phyloP scores from a whole-genome alignment of 2,329 filamentous ascomycete genomes.

The Corniculantispora saksenae region DNA sequence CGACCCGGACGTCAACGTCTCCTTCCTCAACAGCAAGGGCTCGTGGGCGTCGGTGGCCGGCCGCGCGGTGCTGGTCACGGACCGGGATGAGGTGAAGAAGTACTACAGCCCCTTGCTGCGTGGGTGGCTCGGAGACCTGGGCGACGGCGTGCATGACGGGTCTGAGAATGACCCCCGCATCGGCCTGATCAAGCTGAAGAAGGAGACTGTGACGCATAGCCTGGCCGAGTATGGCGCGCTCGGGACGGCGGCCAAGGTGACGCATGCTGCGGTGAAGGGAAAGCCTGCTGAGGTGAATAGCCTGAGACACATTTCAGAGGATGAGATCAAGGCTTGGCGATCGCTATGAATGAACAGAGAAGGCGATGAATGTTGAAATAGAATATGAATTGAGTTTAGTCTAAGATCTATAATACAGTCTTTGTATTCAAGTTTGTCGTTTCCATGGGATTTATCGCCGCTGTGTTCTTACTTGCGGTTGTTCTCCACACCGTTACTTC shows the following conservation, averaged over 20 bases:
- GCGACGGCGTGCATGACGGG: conserved; percentile 81
- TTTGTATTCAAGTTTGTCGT: background rate
- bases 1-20: conserved; percentile 52
- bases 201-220: conserved; percentile 72
- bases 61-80: conserved; percentile 66
- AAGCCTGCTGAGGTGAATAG: conserved; percentile 72
- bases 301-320: conserved; percentile 69
- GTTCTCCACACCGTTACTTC: too few species aligned
- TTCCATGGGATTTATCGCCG: too few species aligned
- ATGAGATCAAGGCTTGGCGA: conserved; percentile 65
- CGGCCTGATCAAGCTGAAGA: conserved; percentile 75
- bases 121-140: conserved; percentile 84
- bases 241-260: conserved; percentile 67
- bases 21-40: conserved; percentile 73
- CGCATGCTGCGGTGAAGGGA: conserved; percentile 73
- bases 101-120: conserved; percentile 75
- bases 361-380: background rate
- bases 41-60: conserved; percentile 90
- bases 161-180: conserved; percentile 80
- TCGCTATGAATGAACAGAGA: background rate
- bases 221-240: conserved; percentile 63
- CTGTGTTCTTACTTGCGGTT: too few species aligned
- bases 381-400: background rate
- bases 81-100: conserved; percentile 68
- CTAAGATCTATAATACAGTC: background rate